Conservation (phyloP, 345 rosid genomes). For the Xanthoceras sorbifolium region DNA sequence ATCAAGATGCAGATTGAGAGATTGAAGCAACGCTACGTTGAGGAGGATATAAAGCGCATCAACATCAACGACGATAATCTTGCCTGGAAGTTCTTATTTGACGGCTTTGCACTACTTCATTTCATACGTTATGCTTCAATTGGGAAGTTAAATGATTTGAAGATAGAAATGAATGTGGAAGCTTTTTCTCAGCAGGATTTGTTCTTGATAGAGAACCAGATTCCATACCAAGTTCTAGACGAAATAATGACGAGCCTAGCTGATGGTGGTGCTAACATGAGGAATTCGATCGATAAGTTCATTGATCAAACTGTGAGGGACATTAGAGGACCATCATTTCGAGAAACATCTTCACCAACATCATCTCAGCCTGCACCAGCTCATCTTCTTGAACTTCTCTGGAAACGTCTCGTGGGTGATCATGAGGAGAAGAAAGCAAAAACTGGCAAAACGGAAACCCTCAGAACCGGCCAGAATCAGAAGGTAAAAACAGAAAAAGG, state of each 20-base stretch:
- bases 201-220: constrained; percentile 1
- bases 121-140: neutral
- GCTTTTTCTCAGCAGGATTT: neutral
- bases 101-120: neutral
- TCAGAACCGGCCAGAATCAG: too few species aligned
- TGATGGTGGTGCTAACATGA: too few species aligned
- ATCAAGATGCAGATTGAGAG: neutral
- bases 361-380: neutral
- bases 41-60: neutral
- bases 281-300: neutral
- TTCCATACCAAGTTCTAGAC: neutral
- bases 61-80: neutral
- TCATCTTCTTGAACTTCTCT: neutral
- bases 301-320: neutral
- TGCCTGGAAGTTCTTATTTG: neutral
- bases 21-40: neutral
- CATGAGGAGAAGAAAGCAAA: too few species aligned
- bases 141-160: neutral
- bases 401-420: neutral
- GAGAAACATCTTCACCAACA: neutral
- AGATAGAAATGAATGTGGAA: neutral
- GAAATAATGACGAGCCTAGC: neutral
- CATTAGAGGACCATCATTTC: neutral
- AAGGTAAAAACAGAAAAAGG: too few species aligned
- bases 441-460: too few species aligned